Evolutionary conservation across 495 filamentous ascomycete species (phyloP).

Genomic region (Penicillium desertorum): DNA sequence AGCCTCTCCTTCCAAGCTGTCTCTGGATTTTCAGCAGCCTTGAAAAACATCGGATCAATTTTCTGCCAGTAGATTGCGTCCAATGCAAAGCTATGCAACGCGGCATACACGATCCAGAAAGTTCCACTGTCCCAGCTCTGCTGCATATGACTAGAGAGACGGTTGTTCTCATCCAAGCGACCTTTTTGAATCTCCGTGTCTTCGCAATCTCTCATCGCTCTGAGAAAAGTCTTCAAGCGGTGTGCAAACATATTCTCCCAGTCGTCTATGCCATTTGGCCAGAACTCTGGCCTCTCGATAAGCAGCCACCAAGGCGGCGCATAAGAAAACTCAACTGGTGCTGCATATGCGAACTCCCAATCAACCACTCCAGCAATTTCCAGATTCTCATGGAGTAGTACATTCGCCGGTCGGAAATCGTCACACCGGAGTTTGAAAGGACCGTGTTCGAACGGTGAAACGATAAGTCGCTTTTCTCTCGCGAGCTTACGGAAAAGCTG

Average conservation of each 20-base stretch:
- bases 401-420: slow-evolving; percentile 30
- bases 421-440: slow-evolving; percentile 35
- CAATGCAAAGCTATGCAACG: not conserved
- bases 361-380: slow-evolving; percentile 12
- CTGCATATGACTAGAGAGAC: not conserved
- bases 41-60: not conserved
- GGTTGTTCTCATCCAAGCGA: not conserved
- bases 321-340: slow-evolving; percentile 14
- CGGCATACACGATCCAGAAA: not conserved
- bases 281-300: slow-evolving; percentile 11
- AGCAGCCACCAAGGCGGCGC: slow-evolving; percentile 18
- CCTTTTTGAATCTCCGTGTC: not conserved
- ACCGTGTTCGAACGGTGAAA: slow-evolving; percentile 10
- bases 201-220: not conserved
- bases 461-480: too few relatives aligned
- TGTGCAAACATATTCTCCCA: not conserved
- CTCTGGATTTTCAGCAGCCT: not conserved
- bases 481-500: slow-evolving; percentile 35
- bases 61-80: not conserved
- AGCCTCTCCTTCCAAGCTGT: slow-evolving; percentile 16
- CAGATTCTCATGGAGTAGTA: slow-evolving; percentile 21
- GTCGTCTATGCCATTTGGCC: not conserved
- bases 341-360: slow-evolving; percentile 22
- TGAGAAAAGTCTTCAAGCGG: not conserved
- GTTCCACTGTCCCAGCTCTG: not conserved